Evolutionary conservation across 2,329 filamentous ascomycete genomes (phyloP).

Genomic region (Seiridium cupressi): DNA sequence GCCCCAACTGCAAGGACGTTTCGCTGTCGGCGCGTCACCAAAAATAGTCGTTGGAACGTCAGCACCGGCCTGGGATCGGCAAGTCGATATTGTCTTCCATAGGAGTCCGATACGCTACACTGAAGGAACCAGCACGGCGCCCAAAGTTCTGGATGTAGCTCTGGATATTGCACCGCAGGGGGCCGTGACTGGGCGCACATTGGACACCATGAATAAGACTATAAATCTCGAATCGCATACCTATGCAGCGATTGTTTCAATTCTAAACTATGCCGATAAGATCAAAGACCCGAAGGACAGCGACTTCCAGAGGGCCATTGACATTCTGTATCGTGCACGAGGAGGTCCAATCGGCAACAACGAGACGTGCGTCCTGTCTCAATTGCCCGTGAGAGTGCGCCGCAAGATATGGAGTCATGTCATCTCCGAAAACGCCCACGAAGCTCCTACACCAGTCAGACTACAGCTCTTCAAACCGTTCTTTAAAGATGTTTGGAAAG

Average conservation of each 20-base stretch:
- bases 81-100: background rate
- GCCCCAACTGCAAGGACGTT: background rate
- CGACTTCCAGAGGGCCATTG: background rate
- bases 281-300: background rate
- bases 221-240: background rate
- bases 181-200: background rate
- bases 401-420: slow-evolving; percentile 7
- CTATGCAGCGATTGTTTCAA: background rate
- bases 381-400: slow-evolving; percentile 1
- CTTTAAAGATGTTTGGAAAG: slow-evolving; percentile 3
- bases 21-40: background rate
- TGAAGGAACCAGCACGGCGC: background rate
- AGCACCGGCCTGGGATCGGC: slow-evolving; percentile 1
- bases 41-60: background rate
- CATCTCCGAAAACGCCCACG: background rate
- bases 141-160: background rate
- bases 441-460: background rate
- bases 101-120: background rate
- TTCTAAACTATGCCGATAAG: background rate
- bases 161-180: background rate
- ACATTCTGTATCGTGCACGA: background rate
- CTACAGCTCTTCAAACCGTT: slow-evolving; percentile 5
- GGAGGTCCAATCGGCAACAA: background rate
- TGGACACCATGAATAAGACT: background rate
- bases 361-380: background rate